Percentiles rank a stretch among this genome's conserved stretches.
These are phyloP conservation scores for Fusarium ramigenum DNA, from an alignment of 2,329 filamentous ascomycete genomes.

Conservation along the genomic window DNA sequence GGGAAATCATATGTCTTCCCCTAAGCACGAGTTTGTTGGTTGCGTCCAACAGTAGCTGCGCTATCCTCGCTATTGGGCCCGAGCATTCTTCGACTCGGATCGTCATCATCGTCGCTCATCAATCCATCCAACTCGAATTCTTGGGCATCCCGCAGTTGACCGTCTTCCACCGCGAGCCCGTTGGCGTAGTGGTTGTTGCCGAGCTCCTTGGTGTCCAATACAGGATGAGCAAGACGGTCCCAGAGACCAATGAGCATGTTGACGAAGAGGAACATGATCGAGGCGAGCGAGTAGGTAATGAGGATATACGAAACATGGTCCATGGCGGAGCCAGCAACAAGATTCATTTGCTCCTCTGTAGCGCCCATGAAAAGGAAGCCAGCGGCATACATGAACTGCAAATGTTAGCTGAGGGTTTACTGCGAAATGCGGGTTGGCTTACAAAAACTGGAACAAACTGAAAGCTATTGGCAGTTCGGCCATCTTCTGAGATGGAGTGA, in stretches of 20 bases:
- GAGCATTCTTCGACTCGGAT: slow-evolving; percentile 54
- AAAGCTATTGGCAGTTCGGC: slow-evolving; percentile 72
- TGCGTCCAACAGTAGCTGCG: slow-evolving; percentile 49
- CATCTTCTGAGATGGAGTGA: slow-evolving; percentile 70
- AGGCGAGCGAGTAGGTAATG: slow-evolving; percentile 89
- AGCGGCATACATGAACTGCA: slow-evolving; percentile 84
- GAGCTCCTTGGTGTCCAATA: slow-evolving; percentile 48
- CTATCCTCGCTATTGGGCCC: slow-evolving; percentile 14
- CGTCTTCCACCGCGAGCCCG: slow-evolving; percentile 56
- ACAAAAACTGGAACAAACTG: slow-evolving; percentile 65
- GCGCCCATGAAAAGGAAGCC: slow-evolving; percentile 98
- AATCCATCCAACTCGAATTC: slow-evolving; percentile 94
- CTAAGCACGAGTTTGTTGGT: slow-evolving; percentile 39
- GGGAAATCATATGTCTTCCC: not conserved
- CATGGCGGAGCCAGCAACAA: slow-evolving; percentile 77
- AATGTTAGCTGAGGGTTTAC: slow-evolving; percentile 14
- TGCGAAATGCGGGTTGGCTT: slow-evolving; percentile 52
- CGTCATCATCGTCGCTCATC: slow-evolving; percentile 87
- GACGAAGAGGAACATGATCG: slow-evolving; percentile 89
- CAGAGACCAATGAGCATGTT: slow-evolving; percentile 89
- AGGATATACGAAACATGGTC: slow-evolving; percentile 93
- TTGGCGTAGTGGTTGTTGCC: slow-evolving; percentile 49
- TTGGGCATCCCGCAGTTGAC: slow-evolving; percentile 79
- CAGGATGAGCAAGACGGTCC: slow-evolving; percentile 65
- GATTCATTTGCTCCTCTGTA: slow-evolving; percentile 92